phyloP scores from a whole-genome alignment of 1,139 yeast genomes.

The Debaryomycetaceae sp. region DNA sequence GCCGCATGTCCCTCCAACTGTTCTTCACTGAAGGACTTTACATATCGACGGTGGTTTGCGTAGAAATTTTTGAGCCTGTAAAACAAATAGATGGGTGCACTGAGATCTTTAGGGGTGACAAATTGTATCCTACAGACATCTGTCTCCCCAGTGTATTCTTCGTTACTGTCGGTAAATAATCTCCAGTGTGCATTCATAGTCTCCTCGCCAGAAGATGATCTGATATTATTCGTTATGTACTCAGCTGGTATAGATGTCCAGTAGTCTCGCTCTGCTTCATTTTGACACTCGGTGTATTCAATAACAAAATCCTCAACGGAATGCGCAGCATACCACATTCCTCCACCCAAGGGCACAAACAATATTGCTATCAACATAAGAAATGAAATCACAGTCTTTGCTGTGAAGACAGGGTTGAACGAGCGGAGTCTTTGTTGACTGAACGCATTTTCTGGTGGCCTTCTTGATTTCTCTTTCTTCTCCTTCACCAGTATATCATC shows the following conservation, averaged over 20 bases:
- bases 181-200: slow-evolving; percentile 49
- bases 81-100: slow-evolving; percentile 73
- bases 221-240: slow-evolving; percentile 54
- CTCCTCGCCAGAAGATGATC: slow-evolving; percentile 12
- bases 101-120: slow-evolving; percentile 68
- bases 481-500: slow-evolving; percentile 5
- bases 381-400: slow-evolving; percentile 82
- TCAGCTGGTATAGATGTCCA: slow-evolving; percentile 63
- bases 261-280: slow-evolving; percentile 48
- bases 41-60: slow-evolving; percentile 93
- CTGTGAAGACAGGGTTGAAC: slow-evolving; percentile 77
- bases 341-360: slow-evolving; percentile 90
- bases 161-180: slow-evolving; percentile 47
- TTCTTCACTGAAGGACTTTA: slow-evolving; percentile 84
- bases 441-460: slow-evolving; percentile 60
- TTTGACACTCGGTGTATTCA: slow-evolving; percentile 76
- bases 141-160: slow-evolving; percentile 52
- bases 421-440: slow-evolving; percentile 53
- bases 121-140: slow-evolving; percentile 77
- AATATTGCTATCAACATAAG: slow-evolving; percentile 73
- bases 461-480: slow-evolving; percentile 40
- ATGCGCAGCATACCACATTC: slow-evolving; percentile 78
- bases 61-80: slow-evolving; percentile 81
- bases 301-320: slow-evolving; percentile 74
- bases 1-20: slow-evolving; percentile 80